These are phyloP conservation scores for Malassezia sympodialis DNA, from an alignment of 1,284 basidiomycete genomes.

Conservation along the genomic window DNA sequence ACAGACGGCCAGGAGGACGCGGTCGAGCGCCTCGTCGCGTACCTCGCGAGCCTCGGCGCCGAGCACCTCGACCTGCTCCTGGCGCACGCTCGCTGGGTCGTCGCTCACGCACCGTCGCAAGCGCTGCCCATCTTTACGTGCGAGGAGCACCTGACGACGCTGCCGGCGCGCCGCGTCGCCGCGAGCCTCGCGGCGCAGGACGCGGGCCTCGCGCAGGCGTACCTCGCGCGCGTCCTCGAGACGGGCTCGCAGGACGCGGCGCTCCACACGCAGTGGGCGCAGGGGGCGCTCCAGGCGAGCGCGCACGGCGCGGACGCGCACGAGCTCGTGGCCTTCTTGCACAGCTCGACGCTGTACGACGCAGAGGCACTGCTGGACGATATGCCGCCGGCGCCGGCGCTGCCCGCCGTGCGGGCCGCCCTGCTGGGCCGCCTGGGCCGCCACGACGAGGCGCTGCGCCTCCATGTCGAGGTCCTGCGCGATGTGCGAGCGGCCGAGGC, in stretches of 20 bases:
- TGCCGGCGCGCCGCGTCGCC: constrained; percentile 31
- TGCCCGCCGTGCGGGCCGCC: constrained; percentile 69
- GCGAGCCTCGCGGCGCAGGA: constrained; percentile 61
- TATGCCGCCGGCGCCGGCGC: constrained; percentile 37
- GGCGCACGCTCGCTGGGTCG: constrained; percentile 65
- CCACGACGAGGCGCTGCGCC: constrained; percentile 81
- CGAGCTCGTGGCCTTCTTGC: constrained; percentile 56
- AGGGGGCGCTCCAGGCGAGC: constrained; percentile 64
- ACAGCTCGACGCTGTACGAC: constrained; percentile 62
- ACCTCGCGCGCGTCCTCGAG: constrained; percentile 75
- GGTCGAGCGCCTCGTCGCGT: constrained; percentile 71
- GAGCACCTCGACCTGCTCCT: constrained; percentile 38
- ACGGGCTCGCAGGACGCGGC: constrained; percentile 53
- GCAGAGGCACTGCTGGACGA: constrained; percentile 72
- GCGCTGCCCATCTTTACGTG: constrained; percentile 89
- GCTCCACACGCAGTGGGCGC: constrained; percentile 79
- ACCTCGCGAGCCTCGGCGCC: constrained; percentile 71
- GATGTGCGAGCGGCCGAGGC: constrained; percentile 78
- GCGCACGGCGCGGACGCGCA: constrained; percentile 55
- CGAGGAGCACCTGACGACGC: constrained; percentile 66
- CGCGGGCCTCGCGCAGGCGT: constrained; percentile 57
- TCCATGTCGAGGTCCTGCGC: constrained; percentile 76
- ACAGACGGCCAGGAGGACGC: constrained; percentile 65
- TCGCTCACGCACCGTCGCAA: constrained; percentile 61
- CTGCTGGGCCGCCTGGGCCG: constrained; percentile 77